Conservation (phyloP, 2,329 filamentous ascomycete genomes). For the Atkinsonella hypoxylon region DNA sequence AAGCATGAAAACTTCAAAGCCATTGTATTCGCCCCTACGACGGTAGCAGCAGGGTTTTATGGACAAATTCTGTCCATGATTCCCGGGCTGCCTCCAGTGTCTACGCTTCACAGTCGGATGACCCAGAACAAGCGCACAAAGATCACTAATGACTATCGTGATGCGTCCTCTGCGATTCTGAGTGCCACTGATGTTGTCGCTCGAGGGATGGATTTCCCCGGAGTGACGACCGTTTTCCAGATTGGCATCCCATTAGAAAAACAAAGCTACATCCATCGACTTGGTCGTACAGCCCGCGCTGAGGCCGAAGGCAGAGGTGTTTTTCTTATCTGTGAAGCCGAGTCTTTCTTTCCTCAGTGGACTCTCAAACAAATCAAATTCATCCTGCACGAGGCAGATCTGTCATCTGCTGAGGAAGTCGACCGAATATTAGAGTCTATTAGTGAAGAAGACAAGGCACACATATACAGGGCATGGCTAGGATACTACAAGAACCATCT, state of each 20-base stretch:
- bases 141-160: conserved; percentile 53
- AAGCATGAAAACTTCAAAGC: conserved; percentile 57
- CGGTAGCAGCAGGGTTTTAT: conserved; percentile 39
- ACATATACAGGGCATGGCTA: conserved; percentile 45
- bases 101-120: conserved; percentile 38
- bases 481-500: conserved; percentile 42
- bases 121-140: conserved; percentile 35
- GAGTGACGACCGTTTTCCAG: conserved; percentile 56
- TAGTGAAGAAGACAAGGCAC: conserved; percentile 31
- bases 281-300: conserved; percentile 56
- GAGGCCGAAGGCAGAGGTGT: conserved; percentile 51
- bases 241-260: conserved; percentile 45
- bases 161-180: conserved; percentile 37
- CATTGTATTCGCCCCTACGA: conserved; percentile 65
- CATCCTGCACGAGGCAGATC: conserved; percentile 29
- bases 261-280: conserved; percentile 55
- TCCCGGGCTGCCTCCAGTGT: conserved; percentile 29
- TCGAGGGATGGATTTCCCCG: conserved; percentile 61
- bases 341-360: conserved; percentile 37
- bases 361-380: conserved; percentile 44
- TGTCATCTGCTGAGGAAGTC: conserved; percentile 30
- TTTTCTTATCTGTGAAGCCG: conserved; percentile 41
- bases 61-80: conserved; percentile 29
- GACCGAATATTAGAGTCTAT: conserved; percentile 27
- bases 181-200: conserved; percentile 61